phyloP scores from a whole-genome alignment of 305 asterid genomes.

The Fraxinus xanthoxyloides region DNA sequence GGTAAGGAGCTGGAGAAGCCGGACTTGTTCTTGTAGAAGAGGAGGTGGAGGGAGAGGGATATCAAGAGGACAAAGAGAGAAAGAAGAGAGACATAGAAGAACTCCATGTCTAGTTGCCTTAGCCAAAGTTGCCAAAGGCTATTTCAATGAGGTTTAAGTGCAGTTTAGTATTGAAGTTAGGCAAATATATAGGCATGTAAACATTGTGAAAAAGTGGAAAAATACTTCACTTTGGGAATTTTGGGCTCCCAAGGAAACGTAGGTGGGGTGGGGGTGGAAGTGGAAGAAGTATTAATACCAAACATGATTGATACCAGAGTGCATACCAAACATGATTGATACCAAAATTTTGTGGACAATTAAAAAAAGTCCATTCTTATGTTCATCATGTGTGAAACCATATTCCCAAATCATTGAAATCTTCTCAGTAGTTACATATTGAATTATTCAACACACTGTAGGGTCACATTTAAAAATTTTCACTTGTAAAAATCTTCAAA shows the following conservation, averaged over 20 bases:
- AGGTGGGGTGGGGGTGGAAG: not conserved
- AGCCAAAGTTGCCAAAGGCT: conserved; percentile 1
- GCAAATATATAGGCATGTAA: conserved; percentile 32
- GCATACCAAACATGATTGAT: too few relatives aligned
- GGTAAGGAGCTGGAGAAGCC: conserved; percentile 37
- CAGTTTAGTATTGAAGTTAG: conserved; percentile 4
- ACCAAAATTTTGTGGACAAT: not conserved
- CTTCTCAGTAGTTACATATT: not conserved
- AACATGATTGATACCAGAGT: too few relatives aligned
- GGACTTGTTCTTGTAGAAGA: conserved; percentile 37
- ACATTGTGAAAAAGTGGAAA: not conserved
- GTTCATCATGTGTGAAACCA: not conserved
- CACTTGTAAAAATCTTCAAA: not conserved
- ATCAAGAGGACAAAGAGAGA: conserved; percentile 33
- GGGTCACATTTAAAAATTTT: not conserved
- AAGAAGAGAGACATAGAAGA: conserved; percentile 45
- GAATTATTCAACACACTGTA: conserved; percentile 8
- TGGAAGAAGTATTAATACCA: not conserved
- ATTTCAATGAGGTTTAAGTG: conserved; percentile 13
- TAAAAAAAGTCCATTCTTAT: not conserved
- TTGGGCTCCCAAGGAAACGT: not conserved
- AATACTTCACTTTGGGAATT: not conserved
- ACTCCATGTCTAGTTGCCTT: conserved; percentile 37
- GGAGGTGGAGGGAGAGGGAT: conserved; percentile 48
- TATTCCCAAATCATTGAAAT: conserved; percentile 1